Evolutionary conservation across 495 filamentous ascomycete genomes (phyloP).

Genomic region (Aspergillus egyptiacus): DNA sequence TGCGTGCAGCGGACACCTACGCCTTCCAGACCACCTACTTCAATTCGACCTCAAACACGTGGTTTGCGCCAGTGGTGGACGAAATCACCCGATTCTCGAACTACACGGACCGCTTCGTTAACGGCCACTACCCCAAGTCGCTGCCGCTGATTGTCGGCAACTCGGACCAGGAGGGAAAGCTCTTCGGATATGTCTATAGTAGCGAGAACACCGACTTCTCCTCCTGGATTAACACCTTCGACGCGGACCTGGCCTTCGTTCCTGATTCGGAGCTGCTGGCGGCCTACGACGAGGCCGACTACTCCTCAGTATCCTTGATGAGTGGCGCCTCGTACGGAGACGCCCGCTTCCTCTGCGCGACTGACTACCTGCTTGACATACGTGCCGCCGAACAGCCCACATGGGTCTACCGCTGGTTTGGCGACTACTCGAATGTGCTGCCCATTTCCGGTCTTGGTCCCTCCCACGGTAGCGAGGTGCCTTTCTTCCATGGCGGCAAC

Average conservation of each 20-base stretch:
- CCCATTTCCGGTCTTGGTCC: constrained; percentile 16
- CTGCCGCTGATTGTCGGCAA: constrained; percentile 26
- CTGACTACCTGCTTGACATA: constrained; percentile 20
- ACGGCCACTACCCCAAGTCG: constrained; percentile 19
- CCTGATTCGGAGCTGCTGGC: constrained; percentile 16
- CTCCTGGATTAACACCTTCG: constrained; percentile 23
- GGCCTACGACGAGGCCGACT: constrained; percentile 20
- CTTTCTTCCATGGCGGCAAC: constrained; percentile 27
- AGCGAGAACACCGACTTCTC: constrained; percentile 23
- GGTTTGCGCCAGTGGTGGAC: constrained; percentile 23
- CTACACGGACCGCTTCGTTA: constrained; percentile 19
- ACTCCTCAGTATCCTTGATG: constrained; percentile 21
- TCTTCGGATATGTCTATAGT: constrained; percentile 21
- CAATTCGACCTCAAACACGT: constrained; percentile 26
- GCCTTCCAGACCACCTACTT: constrained; percentile 23
- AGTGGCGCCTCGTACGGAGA: constrained; percentile 26
- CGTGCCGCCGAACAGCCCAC: constrained; percentile 19
- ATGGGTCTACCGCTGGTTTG: constrained; percentile 28
- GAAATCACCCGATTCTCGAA: constrained; percentile 23
- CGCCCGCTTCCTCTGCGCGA: constrained; percentile 24
- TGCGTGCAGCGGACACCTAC: constrained; percentile 21
- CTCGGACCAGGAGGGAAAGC: constrained; percentile 22
- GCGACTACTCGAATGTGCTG: constrained; percentile 21
- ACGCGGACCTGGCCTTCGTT: constrained; percentile 22
- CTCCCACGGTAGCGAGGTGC: constrained; percentile 25